Percentiles rank a stretch among this genome's conserved stretches.
These are phyloP conservation scores for Didymella glomerata DNA, from an alignment of 2,329 filamentous ascomycete genomes.

Conservation along the genomic window DNA sequence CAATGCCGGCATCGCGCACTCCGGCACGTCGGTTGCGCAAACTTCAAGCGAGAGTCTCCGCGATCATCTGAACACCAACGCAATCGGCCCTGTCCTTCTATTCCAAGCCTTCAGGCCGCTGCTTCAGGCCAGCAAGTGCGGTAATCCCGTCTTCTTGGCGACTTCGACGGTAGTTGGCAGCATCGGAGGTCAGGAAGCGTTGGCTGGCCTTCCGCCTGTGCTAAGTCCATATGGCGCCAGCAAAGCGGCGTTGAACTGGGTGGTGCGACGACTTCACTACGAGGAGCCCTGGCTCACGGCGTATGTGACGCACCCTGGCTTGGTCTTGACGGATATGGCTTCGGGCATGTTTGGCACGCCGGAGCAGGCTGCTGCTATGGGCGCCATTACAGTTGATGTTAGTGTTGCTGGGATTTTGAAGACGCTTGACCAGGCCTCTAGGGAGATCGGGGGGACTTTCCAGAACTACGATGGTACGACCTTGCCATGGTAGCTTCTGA, in stretches of 20 bases:
- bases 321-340: constrained; percentile 4
- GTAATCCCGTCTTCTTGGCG: background rate
- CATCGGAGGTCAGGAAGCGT: background rate
- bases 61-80: constrained; percentile 1
- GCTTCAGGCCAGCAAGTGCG: background rate
- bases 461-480: constrained; percentile 3
- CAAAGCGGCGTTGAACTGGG: constrained; percentile 2
- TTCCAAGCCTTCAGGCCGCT: constrained; percentile 3
- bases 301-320: constrained; percentile 4
- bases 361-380: background rate
- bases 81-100: constrained; percentile 1
- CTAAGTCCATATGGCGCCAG: constrained; percentile 1
- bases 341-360: background rate
- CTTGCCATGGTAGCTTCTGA: background rate
- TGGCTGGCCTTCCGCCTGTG: background rate
- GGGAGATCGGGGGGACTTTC: constrained; percentile 1
- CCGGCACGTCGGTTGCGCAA: background rate
- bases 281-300: constrained; percentile 2
- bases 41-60: background rate
- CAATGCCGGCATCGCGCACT: constrained; percentile 1
- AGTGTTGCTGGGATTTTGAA: constrained; percentile 3
- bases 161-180: constrained; percentile 3
- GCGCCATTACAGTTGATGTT: background rate
- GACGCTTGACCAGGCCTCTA: background rate
- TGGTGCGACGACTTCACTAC: constrained; percentile 1